Evolutionary conservation across 106 monocot genomes (phyloP).

Genomic region (Apostasia ramifera): DNA sequence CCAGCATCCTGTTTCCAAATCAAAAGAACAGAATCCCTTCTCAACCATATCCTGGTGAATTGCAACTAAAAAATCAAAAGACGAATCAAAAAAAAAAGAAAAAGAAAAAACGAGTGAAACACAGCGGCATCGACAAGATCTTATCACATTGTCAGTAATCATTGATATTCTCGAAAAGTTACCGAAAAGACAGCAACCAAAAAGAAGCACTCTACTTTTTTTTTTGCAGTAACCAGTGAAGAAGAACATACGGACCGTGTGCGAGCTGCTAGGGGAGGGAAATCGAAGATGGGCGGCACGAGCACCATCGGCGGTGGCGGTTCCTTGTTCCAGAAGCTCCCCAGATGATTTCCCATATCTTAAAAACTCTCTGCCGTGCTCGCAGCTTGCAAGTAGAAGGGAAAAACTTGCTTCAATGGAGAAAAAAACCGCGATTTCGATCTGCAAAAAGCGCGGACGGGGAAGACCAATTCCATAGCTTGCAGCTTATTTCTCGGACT

Average conservation of each 20-base stretch:
- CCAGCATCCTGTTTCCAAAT: constrained; percentile 57
- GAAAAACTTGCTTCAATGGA: too few relatives aligned
- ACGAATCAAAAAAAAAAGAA: background rate
- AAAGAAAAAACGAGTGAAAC: background rate
- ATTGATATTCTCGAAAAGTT: background rate
- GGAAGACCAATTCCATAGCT: too few relatives aligned
- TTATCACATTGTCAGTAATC: background rate
- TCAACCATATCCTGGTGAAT: background rate
- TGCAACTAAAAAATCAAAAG: background rate
- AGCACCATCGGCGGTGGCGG: constrained; percentile 88
- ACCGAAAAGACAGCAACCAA: background rate
- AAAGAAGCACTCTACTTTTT: background rate
- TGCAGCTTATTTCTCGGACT: too few relatives aligned
- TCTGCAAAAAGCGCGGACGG: too few relatives aligned
- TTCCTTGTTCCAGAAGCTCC: constrained; percentile 11
- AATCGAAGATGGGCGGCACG: constrained; percentile 94
- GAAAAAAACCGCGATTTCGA: too few relatives aligned
- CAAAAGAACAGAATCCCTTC: background rate
- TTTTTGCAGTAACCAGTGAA: background rate
- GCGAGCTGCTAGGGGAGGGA: constrained; percentile 91
- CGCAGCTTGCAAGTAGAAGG: too few relatives aligned
- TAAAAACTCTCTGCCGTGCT: too few relatives aligned
- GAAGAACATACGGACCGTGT: constrained; percentile 42
- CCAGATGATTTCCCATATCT: constrained; percentile 1
- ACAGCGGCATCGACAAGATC: background rate